Conservation (phyloP, 2,329 filamentous ascomycete genomes). For the Pseudonectria foliicola region DNA sequence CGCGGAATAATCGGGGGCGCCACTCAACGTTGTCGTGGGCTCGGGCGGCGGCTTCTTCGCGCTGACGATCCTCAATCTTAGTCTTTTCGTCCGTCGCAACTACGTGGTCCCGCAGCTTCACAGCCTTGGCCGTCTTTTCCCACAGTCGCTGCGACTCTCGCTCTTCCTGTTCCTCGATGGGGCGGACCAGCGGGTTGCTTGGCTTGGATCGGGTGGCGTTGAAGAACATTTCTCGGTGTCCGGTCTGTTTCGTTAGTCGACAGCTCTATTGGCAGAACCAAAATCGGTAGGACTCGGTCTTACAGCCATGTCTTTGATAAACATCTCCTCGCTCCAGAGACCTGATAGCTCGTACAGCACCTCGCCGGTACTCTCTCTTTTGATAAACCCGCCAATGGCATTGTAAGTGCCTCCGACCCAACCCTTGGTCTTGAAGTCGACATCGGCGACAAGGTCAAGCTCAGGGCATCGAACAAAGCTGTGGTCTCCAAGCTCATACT, state of each 20-base stretch:
- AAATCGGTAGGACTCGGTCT: slow-evolving; percentile 18
- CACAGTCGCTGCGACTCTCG: slow-evolving; percentile 87
- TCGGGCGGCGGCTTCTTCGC: slow-evolving; percentile 77
- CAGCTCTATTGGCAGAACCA: not conserved
- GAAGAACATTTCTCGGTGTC: slow-evolving; percentile 84
- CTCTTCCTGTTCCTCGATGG: slow-evolving; percentile 79
- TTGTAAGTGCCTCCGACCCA: slow-evolving; percentile 97
- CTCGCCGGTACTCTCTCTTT: slow-evolving; percentile 79
- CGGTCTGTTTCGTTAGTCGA: slow-evolving; percentile 51
- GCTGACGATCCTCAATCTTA: slow-evolving; percentile 88
- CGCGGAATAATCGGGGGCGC: slow-evolving; percentile 79
- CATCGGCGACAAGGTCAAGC: slow-evolving; percentile 75
- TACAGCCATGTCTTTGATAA: slow-evolving; percentile 74
- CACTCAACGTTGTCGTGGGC: slow-evolving; percentile 76
- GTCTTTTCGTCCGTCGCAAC: slow-evolving; percentile 91
- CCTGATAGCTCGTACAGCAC: slow-evolving; percentile 86
- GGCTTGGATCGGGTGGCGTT: slow-evolving; percentile 74
- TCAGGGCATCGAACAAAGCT: slow-evolving; percentile 90
- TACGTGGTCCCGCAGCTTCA: slow-evolving; percentile 80
- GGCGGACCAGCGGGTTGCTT: slow-evolving; percentile 64
- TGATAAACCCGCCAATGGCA: slow-evolving; percentile 86
- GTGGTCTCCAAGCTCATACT: slow-evolving; percentile 96
- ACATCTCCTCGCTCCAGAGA: slow-evolving; percentile 93
- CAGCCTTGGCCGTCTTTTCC: slow-evolving; percentile 71
- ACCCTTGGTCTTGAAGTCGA: slow-evolving; percentile 98